Evolutionary conservation across 2,329 filamentous ascomycete species (phyloP), one percentile per base, ranked within the genome.

Genomic region (Penicillium sp.): DNA sequence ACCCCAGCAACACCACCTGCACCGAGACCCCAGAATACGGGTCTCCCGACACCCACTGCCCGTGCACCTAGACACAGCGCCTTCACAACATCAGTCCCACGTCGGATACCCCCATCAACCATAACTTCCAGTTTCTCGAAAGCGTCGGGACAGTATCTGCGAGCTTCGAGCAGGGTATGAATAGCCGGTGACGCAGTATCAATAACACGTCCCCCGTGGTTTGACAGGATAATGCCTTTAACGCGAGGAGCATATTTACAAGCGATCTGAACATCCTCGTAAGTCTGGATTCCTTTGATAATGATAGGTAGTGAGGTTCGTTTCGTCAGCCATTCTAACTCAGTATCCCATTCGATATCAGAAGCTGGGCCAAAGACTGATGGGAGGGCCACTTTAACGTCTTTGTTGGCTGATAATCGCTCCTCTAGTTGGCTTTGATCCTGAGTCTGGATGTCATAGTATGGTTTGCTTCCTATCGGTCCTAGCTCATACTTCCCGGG

Each of bases 1-100:
- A 29, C 26, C 26, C 26, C 26, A 29, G 26, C 26, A 29, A 29
- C 26, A 29, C 26, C 26, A 29, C 26, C 26, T 5, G 26, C 26
- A 29, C 26, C 26, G 26, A 29, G 26, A 29, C 26, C 26, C 26
- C 26, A 29, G 26, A 29, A 29, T 29, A 11, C 26, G 6, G 26
- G 26, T 29, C 26, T n/a, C n/a, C 29, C 29, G 14, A 33, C 6
- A 14, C 92, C 92, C 0, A 96, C 92, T 31, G 86, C 91, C 68
- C 83, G 91, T 0, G 92, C 92, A 18, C 92, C 92, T 7, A 96
- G 77, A 66, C 89, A 92, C 21, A 96, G 76, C 9, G 92, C 92
- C 77, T 96, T 96, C 59, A 96, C 88, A 7, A 96, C 83, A 72
- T 96, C 92, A 3, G 92, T 95, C 3, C 91, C 92, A 59, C 92